These are phyloP conservation scores for Condylostoma magnum DNA, from an alignment of 169 alveolate species.

Conservation along the genomic window DNA sequence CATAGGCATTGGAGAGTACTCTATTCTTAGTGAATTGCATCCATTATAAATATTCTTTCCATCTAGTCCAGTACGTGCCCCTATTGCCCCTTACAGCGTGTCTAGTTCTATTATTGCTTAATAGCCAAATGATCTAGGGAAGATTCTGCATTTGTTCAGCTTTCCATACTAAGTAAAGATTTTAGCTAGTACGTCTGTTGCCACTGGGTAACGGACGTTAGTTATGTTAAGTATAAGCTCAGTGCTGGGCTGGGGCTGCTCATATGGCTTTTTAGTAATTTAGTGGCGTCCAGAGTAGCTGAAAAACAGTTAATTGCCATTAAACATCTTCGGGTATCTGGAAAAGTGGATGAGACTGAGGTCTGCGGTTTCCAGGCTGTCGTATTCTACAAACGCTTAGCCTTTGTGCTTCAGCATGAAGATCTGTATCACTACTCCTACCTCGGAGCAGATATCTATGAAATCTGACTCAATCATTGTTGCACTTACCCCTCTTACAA, in stretches of 20 bases:
- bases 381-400: constrained; percentile 54
- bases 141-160: constrained; percentile 30
- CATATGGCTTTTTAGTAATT: constrained; percentile 30
- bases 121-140: constrained; percentile 40
- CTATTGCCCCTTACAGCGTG: constrained; percentile 30
- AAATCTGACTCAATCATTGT: constrained; percentile 43
- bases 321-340: constrained; percentile 12
- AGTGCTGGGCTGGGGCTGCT: constrained; percentile 14
- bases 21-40: constrained; percentile 40
- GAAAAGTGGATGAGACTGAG: constrained; percentile 34
- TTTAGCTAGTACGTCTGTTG: constrained; percentile 33
- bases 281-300: constrained; percentile 42
- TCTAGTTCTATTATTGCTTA: constrained; percentile 42
- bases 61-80: constrained; percentile 33
- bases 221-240: constrained; percentile 41
- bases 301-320: constrained; percentile 17
- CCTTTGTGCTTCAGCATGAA: constrained; percentile 41
- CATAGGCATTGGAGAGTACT: constrained; percentile 33
- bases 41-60: constrained; percentile 39
- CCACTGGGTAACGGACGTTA: constrained; percentile 35
- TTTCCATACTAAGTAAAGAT: constrained; percentile 39
- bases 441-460: constrained; percentile 35
- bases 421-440: constrained; percentile 40
- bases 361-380: constrained; percentile 45
- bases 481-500: constrained; percentile 37